These are phyloP conservation scores for Mucor irregularis DNA, from an alignment of 371 early-diverging fungal genomes.

Conservation along the genomic window DNA sequence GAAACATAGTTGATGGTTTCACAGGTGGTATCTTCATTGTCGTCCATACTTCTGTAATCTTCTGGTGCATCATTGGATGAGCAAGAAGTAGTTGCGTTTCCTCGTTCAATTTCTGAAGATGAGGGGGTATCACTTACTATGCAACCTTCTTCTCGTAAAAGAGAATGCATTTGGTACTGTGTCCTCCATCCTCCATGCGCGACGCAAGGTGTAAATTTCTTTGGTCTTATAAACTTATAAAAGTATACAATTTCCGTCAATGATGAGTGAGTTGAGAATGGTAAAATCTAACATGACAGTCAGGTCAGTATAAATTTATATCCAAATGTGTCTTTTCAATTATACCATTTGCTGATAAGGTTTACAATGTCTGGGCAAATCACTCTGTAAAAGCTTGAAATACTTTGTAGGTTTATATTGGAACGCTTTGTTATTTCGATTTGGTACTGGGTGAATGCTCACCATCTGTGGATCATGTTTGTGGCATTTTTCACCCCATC, in stretches of 20 bases:
- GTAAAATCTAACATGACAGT: slow-evolving; percentile 8
- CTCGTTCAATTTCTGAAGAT: background rate
- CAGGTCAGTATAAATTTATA: no score
- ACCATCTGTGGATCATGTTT: background rate
- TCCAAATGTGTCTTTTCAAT: no score
- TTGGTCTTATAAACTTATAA: slow-evolving; percentile 9
- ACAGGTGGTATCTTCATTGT: no score
- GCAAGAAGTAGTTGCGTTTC: background rate
- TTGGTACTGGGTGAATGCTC: slow-evolving; percentile 3
- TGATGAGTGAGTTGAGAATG: slow-evolving; percentile 30
- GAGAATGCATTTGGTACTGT: background rate
- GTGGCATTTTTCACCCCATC: slow-evolving; percentile 7
- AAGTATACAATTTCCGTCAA: slow-evolving; percentile 17
- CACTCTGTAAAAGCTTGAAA: slow-evolving; percentile 5
- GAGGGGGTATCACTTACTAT: background rate
- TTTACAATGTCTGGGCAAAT: slow-evolving; percentile 10
- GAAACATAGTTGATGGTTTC: no score
- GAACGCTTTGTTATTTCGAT: background rate
- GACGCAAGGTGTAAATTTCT: slow-evolving; percentile 21
- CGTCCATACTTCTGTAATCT: no score
- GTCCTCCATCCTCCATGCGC: slow-evolving; percentile 19
- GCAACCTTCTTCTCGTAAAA: background rate
- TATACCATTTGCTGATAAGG: background rate
- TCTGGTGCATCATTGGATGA: background rate
- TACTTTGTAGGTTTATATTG: background rate